Base-by-base conservation (phyloP, 169 alveolate genomes). In the Cryptosporidium sp. region DNA sequence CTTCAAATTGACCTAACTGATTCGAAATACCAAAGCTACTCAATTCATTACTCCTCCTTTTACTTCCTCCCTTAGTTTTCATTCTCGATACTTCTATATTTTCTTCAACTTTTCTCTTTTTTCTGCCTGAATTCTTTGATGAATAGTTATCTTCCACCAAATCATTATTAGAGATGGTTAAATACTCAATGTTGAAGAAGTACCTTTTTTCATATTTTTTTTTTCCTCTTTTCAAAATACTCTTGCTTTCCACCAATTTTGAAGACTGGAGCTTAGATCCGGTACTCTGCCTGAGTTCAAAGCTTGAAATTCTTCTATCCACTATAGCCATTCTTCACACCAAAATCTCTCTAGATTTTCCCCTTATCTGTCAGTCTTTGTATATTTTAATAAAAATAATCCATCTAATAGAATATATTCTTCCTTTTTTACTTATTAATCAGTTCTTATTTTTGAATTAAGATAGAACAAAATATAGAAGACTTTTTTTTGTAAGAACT, bases 141-240 rank as follows among this genome's bases (percentile, higher is more conserved):
- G 29, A 29, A 23, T 8, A 41, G 14, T 37, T 23, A 16, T 16
- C 67, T 18, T 1, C n/a, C 43, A n/a, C 29, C 29, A n/a, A 29
- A 16, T 14, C 21, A 0, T 33, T 0, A 33, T 26, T 0, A n/a
- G 18, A 31, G 18, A 1, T 23, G 33, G 23, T 80, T 29, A 80
- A 26, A 48, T 65, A 59, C 2, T 80, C 75, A 14, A 69, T 73
- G 35, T 73, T 73, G 2, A 58, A 18, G 8, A 73, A 37, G 37
- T 52, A 52, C 35, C 86, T 52, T 73, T 41, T 73, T 58, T 73
- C 86, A 33, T 23, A 2, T 58, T 52, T 73, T 58, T 33, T 73
- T 37, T 26, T 73, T 7, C 26, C 43, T 4, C 39, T 52, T n/a
- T 59, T 59, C 29, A 51, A 23, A 10, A 52, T 52, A 35, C 31